Conservation (phyloP, 2,329 filamentous ascomycete species). For the Neofusicoccum laricinum region DNA sequence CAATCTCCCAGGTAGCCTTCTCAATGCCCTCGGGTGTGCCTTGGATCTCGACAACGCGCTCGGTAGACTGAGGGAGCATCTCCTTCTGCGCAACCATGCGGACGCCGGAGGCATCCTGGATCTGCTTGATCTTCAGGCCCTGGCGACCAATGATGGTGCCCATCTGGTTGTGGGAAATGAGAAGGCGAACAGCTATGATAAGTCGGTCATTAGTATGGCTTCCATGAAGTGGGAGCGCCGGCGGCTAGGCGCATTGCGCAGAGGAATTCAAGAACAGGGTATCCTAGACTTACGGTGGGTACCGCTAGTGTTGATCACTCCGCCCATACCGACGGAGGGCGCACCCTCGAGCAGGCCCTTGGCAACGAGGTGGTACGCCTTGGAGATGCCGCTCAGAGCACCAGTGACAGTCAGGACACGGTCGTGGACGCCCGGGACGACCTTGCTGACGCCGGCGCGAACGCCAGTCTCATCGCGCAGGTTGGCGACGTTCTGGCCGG, state of each 20-base stretch:
- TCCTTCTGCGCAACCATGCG: slow-evolving; percentile 99
- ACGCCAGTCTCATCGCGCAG: slow-evolving; percentile 96
- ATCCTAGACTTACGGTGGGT: slow-evolving; percentile 76
- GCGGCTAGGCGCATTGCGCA: background rate
- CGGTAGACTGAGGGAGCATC: slow-evolving; percentile 98
- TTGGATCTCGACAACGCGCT: slow-evolving; percentile 95
- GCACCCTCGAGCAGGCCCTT: slow-evolving; percentile 89
- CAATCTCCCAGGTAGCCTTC: slow-evolving; percentile 96
- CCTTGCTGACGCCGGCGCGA: slow-evolving; percentile 97
- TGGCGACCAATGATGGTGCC: slow-evolving; percentile 97
- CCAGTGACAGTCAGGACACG: slow-evolving; percentile 95
- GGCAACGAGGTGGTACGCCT: slow-evolving; percentile 90
- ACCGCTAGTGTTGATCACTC: slow-evolving; percentile 78
- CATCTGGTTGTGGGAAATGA: slow-evolving; percentile 99
- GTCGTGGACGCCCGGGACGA: slow-evolving; percentile 95
- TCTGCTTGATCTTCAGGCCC: slow-evolving; percentile 98
- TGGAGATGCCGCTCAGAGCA: slow-evolving; percentile 80
- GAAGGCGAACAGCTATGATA: slow-evolving; percentile 81
- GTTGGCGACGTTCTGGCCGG: slow-evolving; percentile 96
- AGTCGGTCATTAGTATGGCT: background rate
- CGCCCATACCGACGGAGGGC: slow-evolving; percentile 94
- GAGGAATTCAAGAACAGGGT: background rate
- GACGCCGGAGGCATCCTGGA: slow-evolving; percentile 93
- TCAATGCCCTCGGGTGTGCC: slow-evolving; percentile 93
- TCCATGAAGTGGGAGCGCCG: background rate